Conservation (phyloP, 2,329 filamentous ascomycete species). For the Gnomoniopsis sp. region DNA sequence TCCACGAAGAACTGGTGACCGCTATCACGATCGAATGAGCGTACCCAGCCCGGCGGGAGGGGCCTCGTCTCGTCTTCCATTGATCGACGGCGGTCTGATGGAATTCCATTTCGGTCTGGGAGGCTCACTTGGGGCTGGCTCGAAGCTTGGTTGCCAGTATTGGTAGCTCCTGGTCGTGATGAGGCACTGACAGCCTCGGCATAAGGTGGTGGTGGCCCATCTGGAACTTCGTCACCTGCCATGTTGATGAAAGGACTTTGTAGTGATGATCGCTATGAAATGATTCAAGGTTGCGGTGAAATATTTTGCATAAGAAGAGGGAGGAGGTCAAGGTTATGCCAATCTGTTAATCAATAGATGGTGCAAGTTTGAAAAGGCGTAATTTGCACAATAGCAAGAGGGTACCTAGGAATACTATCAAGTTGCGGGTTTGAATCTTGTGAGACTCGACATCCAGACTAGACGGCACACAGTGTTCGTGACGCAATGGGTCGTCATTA, state of each 20-base stretch:
- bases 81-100: conserved; percentile 46
- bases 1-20: conserved; percentile 63
- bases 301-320: too few relatives aligned
- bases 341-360: too few relatives aligned
- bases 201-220: conserved; percentile 32
- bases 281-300: too few relatives aligned
- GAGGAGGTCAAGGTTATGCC: too few relatives aligned
- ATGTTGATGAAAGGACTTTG: background rate
- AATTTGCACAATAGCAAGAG: too few relatives aligned
- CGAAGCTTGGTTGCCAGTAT: conserved; percentile 10
- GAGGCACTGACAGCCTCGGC: conserved; percentile 26
- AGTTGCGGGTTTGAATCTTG: too few relatives aligned
- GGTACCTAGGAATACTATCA: too few relatives aligned
- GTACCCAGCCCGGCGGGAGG: conserved; percentile 54
- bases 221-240: background rate
- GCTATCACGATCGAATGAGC: conserved; percentile 50
- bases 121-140: conserved; percentile 18
- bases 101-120: conserved; percentile 48
- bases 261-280: too few relatives aligned
- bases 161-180: background rate
- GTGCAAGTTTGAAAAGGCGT: too few relatives aligned
- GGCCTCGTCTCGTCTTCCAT: conserved; percentile 60
- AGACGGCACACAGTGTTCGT: too few relatives aligned
- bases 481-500: too few relatives aligned
- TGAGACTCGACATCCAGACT: too few relatives aligned